Base-by-base conservation (phyloP, 2,329 filamentous ascomycete genomes). In the Pleurostoma richardsiae region DNA sequence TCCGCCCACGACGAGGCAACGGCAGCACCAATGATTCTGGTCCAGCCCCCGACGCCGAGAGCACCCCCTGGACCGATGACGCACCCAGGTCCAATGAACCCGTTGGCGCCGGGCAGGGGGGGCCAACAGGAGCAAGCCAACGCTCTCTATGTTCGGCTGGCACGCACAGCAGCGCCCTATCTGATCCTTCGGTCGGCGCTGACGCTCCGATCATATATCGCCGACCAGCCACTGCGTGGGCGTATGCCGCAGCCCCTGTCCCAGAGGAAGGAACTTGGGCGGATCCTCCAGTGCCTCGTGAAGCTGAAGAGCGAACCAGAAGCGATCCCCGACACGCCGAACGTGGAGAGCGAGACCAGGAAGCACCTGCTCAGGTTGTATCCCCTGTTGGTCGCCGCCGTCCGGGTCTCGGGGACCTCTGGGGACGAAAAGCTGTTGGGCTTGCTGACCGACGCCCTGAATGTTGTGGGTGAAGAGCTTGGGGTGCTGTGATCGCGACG, bases 211-310 rank as follows among this genome's bases (percentile, higher is more conserved):
- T 76, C 85, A 1, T 97, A 95, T 61, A 84, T 95, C 41, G 88
- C 90, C 4, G 94, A 99, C 63, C 92, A 96, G 60, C 91, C 92
- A 1, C 72, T 99, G 26, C 79, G 94, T 10, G 91, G 94, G 0
- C 79, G 84, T 43, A 94, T 95, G 83, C 94, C 94, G 4, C 88
- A 94, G 62, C 92, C 92, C 1, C 73, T 89, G 4, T 85, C 82
- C 6, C 88, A 96, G 59, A 79, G 88, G 40, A 84, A 80, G 51
- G 94, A 96, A 61, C 69, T 99, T 8, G 62, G 87, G 4, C 86
- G 88, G 58, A 75, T 91, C 28, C 71, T 97, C 19, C 68, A 71
- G 42, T 72, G 80, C 41, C 71, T 96, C 31, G 79, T 87, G 2
- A 72, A 74, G 19, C 69, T 97, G 49, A 72, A 76, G 46, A 87